Percentiles rank a stretch among this genome's conserved stretches.
Evolutionary conservation across 371 early-diverging fungal genomes (phyloP).

Genomic region (Quaeritorhiza haematococci): DNA sequence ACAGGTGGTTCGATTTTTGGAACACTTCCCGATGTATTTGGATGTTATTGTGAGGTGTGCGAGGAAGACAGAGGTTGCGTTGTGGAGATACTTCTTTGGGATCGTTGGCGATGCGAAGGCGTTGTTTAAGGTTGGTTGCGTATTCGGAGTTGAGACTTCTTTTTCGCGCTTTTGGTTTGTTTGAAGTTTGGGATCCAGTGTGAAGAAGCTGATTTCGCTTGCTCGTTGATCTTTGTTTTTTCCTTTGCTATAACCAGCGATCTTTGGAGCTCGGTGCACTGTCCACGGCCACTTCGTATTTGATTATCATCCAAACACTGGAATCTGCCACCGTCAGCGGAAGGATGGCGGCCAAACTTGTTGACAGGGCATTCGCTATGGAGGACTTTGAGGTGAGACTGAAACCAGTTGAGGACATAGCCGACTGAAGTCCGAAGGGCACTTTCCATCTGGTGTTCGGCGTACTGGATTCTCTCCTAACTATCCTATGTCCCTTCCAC

Average conservation of each 20-base stretch:
- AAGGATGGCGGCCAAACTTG: constrained; percentile 59
- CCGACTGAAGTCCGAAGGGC: no score
- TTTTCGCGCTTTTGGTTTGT: neutral
- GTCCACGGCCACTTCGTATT: constrained; percentile 76
- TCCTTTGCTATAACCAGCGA: no score
- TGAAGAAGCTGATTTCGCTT: neutral
- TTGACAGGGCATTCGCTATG: constrained; percentile 68
- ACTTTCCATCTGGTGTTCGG: no score
- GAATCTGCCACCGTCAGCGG: constrained; percentile 65
- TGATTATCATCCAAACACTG: constrained; percentile 80
- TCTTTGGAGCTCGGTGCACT: constrained; percentile 65
- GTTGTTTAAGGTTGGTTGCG: constrained; percentile 62
- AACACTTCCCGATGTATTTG: constrained; percentile 65
- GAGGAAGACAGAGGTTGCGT: constrained; percentile 80
- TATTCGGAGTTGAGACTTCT: neutral
- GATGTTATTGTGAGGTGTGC: constrained; percentile 87
- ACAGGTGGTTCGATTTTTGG: constrained; percentile 62
- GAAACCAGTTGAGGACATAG: neutral
- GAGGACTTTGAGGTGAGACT: constrained; percentile 65
- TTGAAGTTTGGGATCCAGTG: neutral
- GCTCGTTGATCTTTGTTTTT: neutral
- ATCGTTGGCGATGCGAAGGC: constrained; percentile 73
- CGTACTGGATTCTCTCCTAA: no score
- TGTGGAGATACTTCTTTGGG: constrained; percentile 83
- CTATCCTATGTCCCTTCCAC: no score